Base-by-base conservation (phyloP, 148 eudicot species). In the Vaccinium vitisidaea region DNA sequence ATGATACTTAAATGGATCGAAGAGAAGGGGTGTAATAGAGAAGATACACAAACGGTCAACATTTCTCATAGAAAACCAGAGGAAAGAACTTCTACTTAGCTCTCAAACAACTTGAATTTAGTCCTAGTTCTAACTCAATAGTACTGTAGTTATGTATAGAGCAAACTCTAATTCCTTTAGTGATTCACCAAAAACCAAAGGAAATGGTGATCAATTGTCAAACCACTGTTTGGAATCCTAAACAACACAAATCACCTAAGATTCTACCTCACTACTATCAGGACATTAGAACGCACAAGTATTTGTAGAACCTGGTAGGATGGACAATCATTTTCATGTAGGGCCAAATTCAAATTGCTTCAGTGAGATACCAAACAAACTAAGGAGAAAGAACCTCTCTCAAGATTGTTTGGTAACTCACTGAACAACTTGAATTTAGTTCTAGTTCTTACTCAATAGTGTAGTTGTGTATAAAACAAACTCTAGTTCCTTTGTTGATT, bases 331-430 rank as follows among this genome's bases (percentile, higher is more conserved):
- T 32, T 32, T 32, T 32, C 36, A 32, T 32, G 36, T 32, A 32
- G 36, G 36, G 2, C 36, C 2, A 32, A 32, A 32, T 32, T 32
- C 36, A 32, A 32, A 32, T 32, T 32, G 36, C 36, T 32, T 32
- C 36, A 32, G 36, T 32, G 12, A 11, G n/a, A 32, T 32, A 32
- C 36, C 36, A 32, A 32, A 32, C 36, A 32, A 32, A 32, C 2
- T 32, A 1, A 32, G 2, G 36, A 32, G 36, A 48, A 48, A 25
- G 1, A n/a, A 52, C 25, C 25, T 23, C 59, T 77, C 43, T 1
- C 36, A 13, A 77, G 13, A 50, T 50, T 77, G 80, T 25, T 77
- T 77, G 80, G 9, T 23, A 32, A 77, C 59, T 77, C 80, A 52
- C 23, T 6, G 36, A 32, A 32, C 36, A 32, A 32, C 36, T 32